Conservation (phyloP, 2,329 filamentous ascomycete species). For the Teratosphaeria epicoccoides region DNA sequence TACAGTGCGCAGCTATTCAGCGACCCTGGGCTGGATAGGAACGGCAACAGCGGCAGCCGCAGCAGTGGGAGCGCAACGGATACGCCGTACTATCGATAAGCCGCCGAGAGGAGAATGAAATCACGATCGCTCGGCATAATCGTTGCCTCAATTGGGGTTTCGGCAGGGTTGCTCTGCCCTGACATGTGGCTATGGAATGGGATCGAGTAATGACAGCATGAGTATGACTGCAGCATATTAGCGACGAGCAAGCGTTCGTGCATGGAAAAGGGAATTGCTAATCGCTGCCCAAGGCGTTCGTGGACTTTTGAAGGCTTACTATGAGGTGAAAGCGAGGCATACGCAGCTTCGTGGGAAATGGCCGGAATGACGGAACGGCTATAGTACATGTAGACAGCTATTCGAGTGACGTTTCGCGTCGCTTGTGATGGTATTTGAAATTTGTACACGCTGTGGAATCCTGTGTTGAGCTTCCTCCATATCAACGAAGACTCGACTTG, state of each 20-base stretch:
- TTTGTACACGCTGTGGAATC: neutral
- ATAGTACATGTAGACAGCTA: neutral
- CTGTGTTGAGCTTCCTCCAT: too few species aligned
- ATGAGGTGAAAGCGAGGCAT: neutral
- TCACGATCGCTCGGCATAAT: too few species aligned
- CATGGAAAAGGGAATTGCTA: neutral
- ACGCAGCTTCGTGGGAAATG: neutral
- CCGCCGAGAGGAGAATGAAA: neutral
- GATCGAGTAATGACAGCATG: neutral
- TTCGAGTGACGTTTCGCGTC: neutral
- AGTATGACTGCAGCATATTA: neutral
- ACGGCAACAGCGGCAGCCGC: neutral
- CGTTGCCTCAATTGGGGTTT: too few species aligned
- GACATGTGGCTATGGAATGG: neutral
- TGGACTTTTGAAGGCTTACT: neutral
- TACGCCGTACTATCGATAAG: neutral
- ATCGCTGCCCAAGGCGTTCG: neutral
- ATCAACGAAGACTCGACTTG: too few species aligned
- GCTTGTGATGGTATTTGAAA: neutral
- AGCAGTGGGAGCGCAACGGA: neutral
- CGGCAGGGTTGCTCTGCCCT: too few species aligned
- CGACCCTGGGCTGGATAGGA: constrained; percentile 13
- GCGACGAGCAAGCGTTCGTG: neutral
- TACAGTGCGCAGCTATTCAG: constrained; percentile 10
- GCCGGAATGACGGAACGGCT: neutral